Evolutionary conservation across 192 early-diverging fungal genomes (phyloP).

Genomic region (Coemansia erecta): DNA sequence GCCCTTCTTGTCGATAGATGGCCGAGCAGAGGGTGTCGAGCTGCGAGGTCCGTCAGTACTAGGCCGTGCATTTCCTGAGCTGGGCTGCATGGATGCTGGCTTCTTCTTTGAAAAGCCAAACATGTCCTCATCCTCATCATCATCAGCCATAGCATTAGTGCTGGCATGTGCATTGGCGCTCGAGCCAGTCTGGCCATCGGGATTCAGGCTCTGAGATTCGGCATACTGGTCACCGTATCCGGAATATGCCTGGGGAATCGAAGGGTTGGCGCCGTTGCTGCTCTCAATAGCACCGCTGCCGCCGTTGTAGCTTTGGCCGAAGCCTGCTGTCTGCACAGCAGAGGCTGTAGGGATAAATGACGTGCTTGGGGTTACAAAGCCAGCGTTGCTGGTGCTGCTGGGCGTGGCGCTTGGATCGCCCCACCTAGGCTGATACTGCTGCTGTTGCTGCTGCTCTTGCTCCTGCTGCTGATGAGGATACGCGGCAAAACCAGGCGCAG

Average conservation of each 20-base stretch:
- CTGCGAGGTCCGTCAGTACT: constrained; percentile 27
- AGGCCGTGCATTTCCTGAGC: constrained; percentile 13
- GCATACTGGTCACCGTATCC: background rate
- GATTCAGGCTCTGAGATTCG: background rate
- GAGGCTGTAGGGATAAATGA: constrained; percentile 14
- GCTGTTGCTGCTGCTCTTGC: constrained; percentile 10
- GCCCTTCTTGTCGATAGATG: constrained; percentile 10
- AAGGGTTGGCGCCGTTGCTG: background rate
- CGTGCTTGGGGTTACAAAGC: constrained; percentile 18
- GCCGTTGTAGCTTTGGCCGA: no score
- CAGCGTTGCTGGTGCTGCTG: background rate
- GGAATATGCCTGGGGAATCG: background rate
- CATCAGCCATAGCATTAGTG: constrained; percentile 5
- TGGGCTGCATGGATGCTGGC: constrained; percentile 3
- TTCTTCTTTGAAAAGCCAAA: constrained; percentile 49
- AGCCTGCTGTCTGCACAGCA: background rate
- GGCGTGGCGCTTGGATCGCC: constrained; percentile 17
- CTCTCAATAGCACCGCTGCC: constrained; percentile 3
- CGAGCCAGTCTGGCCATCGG: background rate
- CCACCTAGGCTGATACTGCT: constrained; percentile 27
- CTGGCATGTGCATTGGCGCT: background rate
- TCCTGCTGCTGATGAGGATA: constrained; percentile 4
- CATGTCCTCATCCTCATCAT: constrained; percentile 51
- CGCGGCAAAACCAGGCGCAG: background rate
- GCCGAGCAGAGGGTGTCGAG: constrained; percentile 17